Evolutionary conservation across 495 filamentous ascomycete species (phyloP).

Genomic region (Neurospora cerealis): DNA sequence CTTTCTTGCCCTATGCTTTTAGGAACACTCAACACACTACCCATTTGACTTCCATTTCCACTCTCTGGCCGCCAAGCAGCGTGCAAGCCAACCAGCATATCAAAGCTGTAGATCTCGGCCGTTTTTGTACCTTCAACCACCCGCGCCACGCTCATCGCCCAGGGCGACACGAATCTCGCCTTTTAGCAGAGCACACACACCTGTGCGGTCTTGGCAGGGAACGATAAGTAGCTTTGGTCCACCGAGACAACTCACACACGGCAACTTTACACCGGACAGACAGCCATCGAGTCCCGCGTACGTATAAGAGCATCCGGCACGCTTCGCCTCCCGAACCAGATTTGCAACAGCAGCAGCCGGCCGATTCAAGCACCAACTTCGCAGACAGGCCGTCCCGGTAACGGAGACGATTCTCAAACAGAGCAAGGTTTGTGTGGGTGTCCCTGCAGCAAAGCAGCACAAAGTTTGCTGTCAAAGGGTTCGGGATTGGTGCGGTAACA

Average conservation of each 20-base stretch:
- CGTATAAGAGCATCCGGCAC: not conserved
- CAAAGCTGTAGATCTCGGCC: conserved; percentile 21
- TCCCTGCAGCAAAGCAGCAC: conserved; percentile 8
- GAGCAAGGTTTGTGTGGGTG: not conserved
- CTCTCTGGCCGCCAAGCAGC: conserved; percentile 12
- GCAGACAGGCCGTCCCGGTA: not conserved
- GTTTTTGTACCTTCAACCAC: conserved; percentile 13
- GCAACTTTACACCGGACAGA: not conserved
- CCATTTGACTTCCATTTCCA: not conserved
- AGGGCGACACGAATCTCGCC: conserved; percentile 27
- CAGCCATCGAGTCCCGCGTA: not conserved
- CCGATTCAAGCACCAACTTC: not conserved
- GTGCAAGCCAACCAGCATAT: conserved; percentile 15
- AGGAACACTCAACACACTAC: not conserved
- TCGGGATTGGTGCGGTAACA: conserved; percentile 4
- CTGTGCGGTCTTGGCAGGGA: conserved; percentile 19
- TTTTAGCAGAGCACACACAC: conserved; percentile 5
- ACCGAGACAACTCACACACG: conserved; percentile 1
- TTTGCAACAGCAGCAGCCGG: not conserved
- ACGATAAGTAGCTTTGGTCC: conserved; percentile 7
- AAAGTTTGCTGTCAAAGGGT: conserved; percentile 9
- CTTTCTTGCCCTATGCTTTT: not conserved
- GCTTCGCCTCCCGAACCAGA: not conserved
- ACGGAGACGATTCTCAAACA: not conserved
- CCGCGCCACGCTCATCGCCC: conserved; percentile 16